Conservation (phyloP, 2,329 filamentous ascomycete species). For the Cladosporium colombiae region DNA sequence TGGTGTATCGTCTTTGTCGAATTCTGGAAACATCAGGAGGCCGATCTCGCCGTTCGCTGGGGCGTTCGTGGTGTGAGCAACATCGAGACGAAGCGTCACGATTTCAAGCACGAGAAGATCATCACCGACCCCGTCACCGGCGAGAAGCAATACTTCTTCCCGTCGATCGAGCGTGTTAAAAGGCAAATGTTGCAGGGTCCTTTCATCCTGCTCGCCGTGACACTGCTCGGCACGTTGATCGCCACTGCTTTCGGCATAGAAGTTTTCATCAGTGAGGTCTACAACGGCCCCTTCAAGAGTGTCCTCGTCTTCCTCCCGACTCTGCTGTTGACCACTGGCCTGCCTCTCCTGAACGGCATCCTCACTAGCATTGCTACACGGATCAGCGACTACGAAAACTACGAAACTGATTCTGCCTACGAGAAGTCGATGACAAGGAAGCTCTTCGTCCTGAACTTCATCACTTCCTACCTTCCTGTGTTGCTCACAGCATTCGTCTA, state of each 20-base stretch:
- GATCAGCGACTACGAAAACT: slow-evolving; percentile 85
- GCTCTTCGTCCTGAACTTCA: slow-evolving; percentile 94
- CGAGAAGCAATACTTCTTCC: slow-evolving; percentile 74
- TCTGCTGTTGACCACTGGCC: slow-evolving; percentile 75
- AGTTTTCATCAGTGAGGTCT: slow-evolving; percentile 93
- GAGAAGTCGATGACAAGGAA: slow-evolving; percentile 85
- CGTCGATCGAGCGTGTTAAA: slow-evolving; percentile 70
- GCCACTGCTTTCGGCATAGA: slow-evolving; percentile 87
- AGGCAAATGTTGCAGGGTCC: slow-evolving; percentile 81
- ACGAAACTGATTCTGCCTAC: slow-evolving; percentile 82
- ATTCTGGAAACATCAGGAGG: slow-evolving; percentile 93
- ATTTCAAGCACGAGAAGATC: slow-evolving; percentile 79
- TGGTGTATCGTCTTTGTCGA: slow-evolving; percentile 91
- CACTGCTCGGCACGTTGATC: slow-evolving; percentile 78
- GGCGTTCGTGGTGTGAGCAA: slow-evolving; percentile 80
- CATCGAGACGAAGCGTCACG: slow-evolving; percentile 73
- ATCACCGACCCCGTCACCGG: slow-evolving; percentile 78
- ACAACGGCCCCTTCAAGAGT: slow-evolving; percentile 82
- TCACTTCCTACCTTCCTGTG: slow-evolving; percentile 91
- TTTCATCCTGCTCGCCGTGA: slow-evolving; percentile 73
- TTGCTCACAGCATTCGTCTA: slow-evolving; percentile 93
- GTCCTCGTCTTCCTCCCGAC: slow-evolving; percentile 88
- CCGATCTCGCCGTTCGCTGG: slow-evolving; percentile 84
- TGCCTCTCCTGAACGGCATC: slow-evolving; percentile 75
- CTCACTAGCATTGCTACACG: slow-evolving; percentile 75